phyloP scores from a whole-genome alignment of 768 basidiomycete species.

The Rhodotorula graminis region DNA sequence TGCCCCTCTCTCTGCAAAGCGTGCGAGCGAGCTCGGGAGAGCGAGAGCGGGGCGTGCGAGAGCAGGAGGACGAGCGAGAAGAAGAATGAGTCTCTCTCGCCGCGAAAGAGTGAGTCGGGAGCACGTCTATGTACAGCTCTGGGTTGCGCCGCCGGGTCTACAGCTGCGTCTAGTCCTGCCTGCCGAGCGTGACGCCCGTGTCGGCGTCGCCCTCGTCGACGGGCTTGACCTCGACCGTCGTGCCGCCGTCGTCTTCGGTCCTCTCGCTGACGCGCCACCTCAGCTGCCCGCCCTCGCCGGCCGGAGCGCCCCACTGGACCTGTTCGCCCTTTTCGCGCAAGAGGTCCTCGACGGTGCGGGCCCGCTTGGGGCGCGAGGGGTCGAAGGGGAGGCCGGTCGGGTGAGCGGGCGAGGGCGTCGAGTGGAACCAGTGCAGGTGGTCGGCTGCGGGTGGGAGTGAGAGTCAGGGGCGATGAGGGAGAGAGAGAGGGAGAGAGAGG shows the following conservation, averaged over 20 bases:
- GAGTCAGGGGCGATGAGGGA: not conserved
- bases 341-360: conserved; percentile 77
- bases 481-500: not conserved
- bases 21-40: too few species aligned
- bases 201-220: not conserved
- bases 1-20: too few species aligned
- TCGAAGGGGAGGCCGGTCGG: conserved; percentile 30
- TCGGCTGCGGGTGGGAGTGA: conserved; percentile 88
- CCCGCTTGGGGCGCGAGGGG: conserved; percentile 45
- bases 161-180: too few species aligned
- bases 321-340: conserved; percentile 71
- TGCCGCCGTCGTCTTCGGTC: not conserved
- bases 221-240: conserved; percentile 11
- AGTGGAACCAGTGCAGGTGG: conserved; percentile 76
- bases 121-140: too few species aligned
- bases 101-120: too few species aligned
- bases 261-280: conserved; percentile 43
- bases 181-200: too few species aligned
- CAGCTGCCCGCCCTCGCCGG: conserved; percentile 49
- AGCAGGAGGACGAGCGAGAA: too few species aligned
- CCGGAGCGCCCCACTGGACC: conserved; percentile 52
- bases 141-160: too few species aligned
- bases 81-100: too few species aligned
- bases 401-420: conserved; percentile 27
- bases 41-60: too few species aligned